A percentile compares a stretch with the other conserved stretches of the same genome.
These are phyloP conservation scores for Termitomyces sp. DNA, from an alignment of 768 basidiomycete genomes.

Conservation along the genomic window DNA sequence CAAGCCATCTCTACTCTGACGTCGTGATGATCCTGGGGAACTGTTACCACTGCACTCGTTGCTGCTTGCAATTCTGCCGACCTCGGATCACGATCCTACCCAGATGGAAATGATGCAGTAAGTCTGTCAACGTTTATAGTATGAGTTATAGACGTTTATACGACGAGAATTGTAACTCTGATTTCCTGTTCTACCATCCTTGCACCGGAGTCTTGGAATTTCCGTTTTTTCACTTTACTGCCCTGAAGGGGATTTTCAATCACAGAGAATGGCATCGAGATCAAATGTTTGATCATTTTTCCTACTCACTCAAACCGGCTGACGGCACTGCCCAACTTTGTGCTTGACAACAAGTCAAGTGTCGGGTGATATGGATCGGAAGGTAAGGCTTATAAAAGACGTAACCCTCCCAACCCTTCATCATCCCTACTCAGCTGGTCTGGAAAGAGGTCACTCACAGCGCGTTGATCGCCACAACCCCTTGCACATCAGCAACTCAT, in stretches of 20 bases:
- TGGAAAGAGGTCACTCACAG: slow-evolving; percentile 12
- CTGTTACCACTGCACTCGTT: background rate
- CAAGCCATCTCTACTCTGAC: no score
- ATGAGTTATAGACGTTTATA: background rate
- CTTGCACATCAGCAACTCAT: slow-evolving; percentile 1
- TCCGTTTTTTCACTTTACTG: background rate
- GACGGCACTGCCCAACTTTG: background rate
- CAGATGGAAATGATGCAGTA: no score
- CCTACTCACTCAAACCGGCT: background rate
- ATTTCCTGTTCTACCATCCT: background rate
- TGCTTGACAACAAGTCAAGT: background rate
- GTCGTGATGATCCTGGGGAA: background rate
- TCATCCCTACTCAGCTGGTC: slow-evolving; percentile 16
- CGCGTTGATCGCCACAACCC: slow-evolving; percentile 16
- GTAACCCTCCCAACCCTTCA: background rate
- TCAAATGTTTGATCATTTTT: background rate
- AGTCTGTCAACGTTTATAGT: background rate
- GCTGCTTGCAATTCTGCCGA: background rate
- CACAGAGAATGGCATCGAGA: background rate
- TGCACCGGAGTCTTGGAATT: background rate
- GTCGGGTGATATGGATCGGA: background rate
- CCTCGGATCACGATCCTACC: background rate
- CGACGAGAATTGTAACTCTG: background rate
- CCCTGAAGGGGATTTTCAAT: background rate
- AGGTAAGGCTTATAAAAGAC: background rate